These are phyloP conservation scores for Dalbergia cultrata DNA, from an alignment of 306 rosid species.

Conservation along the genomic window DNA sequence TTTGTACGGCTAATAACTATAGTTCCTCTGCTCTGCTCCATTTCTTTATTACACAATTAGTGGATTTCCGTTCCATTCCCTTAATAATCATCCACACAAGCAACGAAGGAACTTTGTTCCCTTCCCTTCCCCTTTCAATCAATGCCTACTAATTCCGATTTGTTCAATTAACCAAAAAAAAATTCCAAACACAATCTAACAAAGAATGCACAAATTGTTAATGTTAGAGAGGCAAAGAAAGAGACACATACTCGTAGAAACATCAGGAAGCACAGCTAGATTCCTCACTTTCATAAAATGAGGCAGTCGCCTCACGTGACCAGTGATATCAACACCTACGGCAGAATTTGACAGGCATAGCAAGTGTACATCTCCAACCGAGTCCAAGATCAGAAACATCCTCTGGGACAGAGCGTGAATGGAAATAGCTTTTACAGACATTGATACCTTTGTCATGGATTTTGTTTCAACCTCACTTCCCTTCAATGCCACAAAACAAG, in stretches of 20 bases:
- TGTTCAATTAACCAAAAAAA: too few relatives aligned
- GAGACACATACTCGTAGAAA: conserved; percentile 63
- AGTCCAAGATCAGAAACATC: conserved; percentile 74
- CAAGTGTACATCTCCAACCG: conserved; percentile 77
- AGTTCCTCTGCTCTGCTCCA: too few relatives aligned
- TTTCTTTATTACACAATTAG: too few relatives aligned
- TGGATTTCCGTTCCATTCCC: too few relatives aligned
- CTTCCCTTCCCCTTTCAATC: too few relatives aligned
- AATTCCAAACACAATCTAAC: background rate
- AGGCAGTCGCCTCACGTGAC: conserved; percentile 66
- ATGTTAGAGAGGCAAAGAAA: conserved; percentile 22
- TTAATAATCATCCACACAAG: too few relatives aligned
- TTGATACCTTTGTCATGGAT: conserved; percentile 46
- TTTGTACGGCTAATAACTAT: too few relatives aligned
- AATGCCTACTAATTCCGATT: too few relatives aligned
- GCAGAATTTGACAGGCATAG: conserved; percentile 65
- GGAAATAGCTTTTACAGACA: conserved; percentile 69
- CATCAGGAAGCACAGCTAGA: conserved; percentile 75
- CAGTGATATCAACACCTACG: conserved; percentile 63
- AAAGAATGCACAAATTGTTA: conserved; percentile 24
- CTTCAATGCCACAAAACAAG: conserved; percentile 72
- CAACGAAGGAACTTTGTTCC: too few relatives aligned
- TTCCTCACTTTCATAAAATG: conserved; percentile 67
- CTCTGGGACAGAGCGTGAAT: conserved; percentile 77
- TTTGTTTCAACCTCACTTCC: conserved; percentile 57